phyloP scores from a whole-genome alignment of 2,329 filamentous ascomycete species.

The Calonectria hawksworthii region DNA sequence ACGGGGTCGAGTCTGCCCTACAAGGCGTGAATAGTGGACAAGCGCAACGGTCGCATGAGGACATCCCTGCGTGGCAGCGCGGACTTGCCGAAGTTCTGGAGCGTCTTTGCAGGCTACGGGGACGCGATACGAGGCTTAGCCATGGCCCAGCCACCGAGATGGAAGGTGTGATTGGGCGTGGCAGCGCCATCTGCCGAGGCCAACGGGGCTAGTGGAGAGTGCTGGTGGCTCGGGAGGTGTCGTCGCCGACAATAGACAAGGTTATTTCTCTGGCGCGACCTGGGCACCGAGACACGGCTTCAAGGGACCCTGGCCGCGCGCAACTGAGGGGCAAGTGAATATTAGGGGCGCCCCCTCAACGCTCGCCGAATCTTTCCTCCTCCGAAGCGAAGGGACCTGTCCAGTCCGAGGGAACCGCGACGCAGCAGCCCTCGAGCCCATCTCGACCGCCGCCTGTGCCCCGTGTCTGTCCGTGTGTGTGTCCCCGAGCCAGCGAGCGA shows the following conservation, averaged over 20 bases:
- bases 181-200: not conserved
- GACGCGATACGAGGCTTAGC: not conserved
- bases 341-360: constrained; percentile 6
- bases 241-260: not conserved
- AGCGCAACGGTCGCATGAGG: constrained; percentile 1
- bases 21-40: not conserved
- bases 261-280: not conserved
- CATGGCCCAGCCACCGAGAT: not conserved
- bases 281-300: not conserved
- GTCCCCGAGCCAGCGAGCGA: not conserved
- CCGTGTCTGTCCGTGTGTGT: too few relatives aligned
- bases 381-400: not conserved
- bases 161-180: not conserved
- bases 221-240: not conserved
- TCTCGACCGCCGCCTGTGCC: too few relatives aligned
- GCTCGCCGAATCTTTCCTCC: not conserved
- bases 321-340: not conserved
- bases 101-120: not conserved
- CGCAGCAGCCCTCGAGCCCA: not conserved
- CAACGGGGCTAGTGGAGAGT: not conserved
- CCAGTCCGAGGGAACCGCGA: not conserved
- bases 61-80: not conserved
- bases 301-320: not conserved
- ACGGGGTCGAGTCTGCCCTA: not conserved
- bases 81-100: not conserved